Evolutionary conservation across 768 basidiomycete species (phyloP).

Genomic region (Hypholoma fasciculare): DNA sequence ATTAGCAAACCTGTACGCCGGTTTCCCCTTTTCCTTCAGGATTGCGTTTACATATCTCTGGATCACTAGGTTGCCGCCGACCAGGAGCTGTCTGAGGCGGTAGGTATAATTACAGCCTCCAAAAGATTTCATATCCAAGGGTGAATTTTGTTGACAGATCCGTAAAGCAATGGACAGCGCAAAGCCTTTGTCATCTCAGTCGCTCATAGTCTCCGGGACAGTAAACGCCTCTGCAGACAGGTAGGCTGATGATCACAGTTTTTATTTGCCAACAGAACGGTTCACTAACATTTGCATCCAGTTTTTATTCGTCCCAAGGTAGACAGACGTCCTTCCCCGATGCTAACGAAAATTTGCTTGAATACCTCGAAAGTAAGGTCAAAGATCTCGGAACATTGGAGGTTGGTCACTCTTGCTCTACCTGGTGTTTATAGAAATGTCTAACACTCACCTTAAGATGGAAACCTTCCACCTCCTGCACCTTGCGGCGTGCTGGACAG

Average conservation of each 20-base stretch:
- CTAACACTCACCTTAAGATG: constrained; percentile 52
- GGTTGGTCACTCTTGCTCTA: constrained; percentile 36
- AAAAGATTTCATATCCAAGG: neutral
- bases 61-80: constrained; percentile 59
- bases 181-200: constrained; percentile 38
- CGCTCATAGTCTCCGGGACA: constrained; percentile 40
- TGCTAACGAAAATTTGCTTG: constrained; percentile 64
- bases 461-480: constrained; percentile 84
- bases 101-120: constrained; percentile 25
- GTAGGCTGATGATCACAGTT: constrained; percentile 28
- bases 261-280: neutral
- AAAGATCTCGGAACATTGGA: constrained; percentile 67
- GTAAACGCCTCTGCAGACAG: constrained; percentile 86
- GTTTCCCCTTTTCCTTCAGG: constrained; percentile 5
- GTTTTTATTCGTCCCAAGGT: constrained; percentile 88
- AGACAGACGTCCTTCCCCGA: constrained; percentile 81
- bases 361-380: constrained; percentile 48
- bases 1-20: constrained; percentile 65
- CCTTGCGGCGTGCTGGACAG: constrained; percentile 70
- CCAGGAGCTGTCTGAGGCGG: constrained; percentile 46
- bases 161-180: constrained; percentile 41
- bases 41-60: constrained; percentile 8
- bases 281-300: constrained; percentile 25
- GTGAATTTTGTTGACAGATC: constrained; percentile 38
- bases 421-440: neutral